Base-by-base conservation (phyloP, 2,329 filamentous ascomycete species). In the Huntiella decipiens region DNA sequence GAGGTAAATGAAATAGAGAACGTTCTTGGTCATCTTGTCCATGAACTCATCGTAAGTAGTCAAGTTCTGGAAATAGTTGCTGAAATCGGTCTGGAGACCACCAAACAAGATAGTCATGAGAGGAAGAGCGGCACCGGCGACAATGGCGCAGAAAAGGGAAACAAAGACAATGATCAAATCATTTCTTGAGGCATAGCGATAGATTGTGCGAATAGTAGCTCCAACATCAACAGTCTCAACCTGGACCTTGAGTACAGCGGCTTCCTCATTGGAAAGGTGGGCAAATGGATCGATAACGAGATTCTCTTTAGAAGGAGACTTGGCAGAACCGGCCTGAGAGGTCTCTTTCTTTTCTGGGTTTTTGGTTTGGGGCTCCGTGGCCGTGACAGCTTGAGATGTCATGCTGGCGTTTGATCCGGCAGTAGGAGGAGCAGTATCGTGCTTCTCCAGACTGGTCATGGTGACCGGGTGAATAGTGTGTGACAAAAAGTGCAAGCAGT, bases 1-100 rank as follows among this genome's bases (percentile, higher is more conserved):
- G 40, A 94, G 71, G 58, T 93, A 93, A 32, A 94, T 64, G 53
- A 92, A 91, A 61, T 92, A 92, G 33, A 92, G 62, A 8, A 86
- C 80, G 54, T 79, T 72, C 38, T 67, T 65, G 6, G 63, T 63
- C 54, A 92, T 64, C 49, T 75, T 63, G 45, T 63, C 51, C 43
- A 70, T 67, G 60, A 91, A 91, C 0, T 66, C 62, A 34, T 65
- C 56, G 37, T 68, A 68, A 35, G 64, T 64, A 1, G 58, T 53
- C 0, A 55, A 58, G 5, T 62, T 62, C 15, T 64, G 59, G 52
- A 81, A 73, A 53, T 74, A 83, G 16, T 66, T 57, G 54, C 81
- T 73, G 57, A 93, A 92, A 1, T 70, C 72, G 3, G 74, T 74
- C 49, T 85, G 75, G 35, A 93, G 67, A 44, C 77, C 74, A 51